phyloP scores from a whole-genome alignment of 2,329 filamentous ascomycete genomes.

The Aspergillus sclerotialis region DNA sequence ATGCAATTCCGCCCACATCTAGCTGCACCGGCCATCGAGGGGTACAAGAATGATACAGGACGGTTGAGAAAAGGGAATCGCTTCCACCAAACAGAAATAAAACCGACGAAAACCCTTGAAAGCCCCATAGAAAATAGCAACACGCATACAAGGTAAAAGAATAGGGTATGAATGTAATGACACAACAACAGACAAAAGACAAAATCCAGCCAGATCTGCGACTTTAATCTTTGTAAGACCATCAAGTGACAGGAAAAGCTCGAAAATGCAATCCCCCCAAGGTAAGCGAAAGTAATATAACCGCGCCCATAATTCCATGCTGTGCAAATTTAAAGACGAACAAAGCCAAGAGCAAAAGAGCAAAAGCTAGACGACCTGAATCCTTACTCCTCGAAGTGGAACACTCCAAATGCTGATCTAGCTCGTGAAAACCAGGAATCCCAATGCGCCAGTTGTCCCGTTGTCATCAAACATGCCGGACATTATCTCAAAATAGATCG shows the following conservation, averaged over 20 bases:
- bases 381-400: slow-evolving; percentile 30
- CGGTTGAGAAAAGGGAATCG: not conserved
- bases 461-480: slow-evolving; percentile 38
- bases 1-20: not conserved
- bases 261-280: slow-evolving; percentile 27
- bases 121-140: slow-evolving; percentile 2
- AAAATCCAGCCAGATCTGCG: slow-evolving; percentile 6
- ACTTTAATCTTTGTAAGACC: slow-evolving; percentile 8
- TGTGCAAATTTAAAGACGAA: slow-evolving; percentile 17
- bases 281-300: slow-evolving; percentile 19
- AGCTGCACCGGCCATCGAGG: not conserved
- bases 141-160: slow-evolving; percentile 13
- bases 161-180: slow-evolving; percentile 28
- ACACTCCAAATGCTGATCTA: slow-evolving; percentile 37
- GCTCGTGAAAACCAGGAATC: slow-evolving; percentile 30
- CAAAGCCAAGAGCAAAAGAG: slow-evolving; percentile 17
- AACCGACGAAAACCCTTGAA: slow-evolving; percentile 1
- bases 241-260: slow-evolving; percentile 9
- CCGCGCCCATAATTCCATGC: slow-evolving; percentile 28
- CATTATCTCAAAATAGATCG: slow-evolving; percentile 27
- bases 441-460: slow-evolving; percentile 35
- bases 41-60: slow-evolving; percentile 8
- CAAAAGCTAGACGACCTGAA: slow-evolving; percentile 25
- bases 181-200: slow-evolving; percentile 13
- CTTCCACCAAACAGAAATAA: slow-evolving; percentile 2